Evolutionary conservation across 2,329 filamentous ascomycete genomes (phyloP), one percentile per base, ranked within the genome.

Genomic region (Aspergillus sclerotialis): DNA sequence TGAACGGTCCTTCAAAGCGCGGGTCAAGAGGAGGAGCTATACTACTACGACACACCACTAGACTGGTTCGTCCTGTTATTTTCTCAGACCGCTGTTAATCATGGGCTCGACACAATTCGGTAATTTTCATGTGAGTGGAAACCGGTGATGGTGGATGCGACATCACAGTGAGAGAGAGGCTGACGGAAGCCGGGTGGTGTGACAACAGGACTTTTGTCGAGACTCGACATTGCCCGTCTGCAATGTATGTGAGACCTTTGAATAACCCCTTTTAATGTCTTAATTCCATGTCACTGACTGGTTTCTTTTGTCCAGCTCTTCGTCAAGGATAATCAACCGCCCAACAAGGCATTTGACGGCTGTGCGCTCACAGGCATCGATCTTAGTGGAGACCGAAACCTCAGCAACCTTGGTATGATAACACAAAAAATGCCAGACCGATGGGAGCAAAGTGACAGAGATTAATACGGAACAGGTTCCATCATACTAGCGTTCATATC

Each of bases 201-300:
- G 28, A 24, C 28, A 23, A 49, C 48, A 90, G 84, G 68, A 82
- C 57, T 89, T 92, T 61, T 92, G 85, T 72, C 81, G 76, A 58
- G 84, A 89, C 67, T 84, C 84, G 51, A 89, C 84, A 38, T 70
- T 90, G 52, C 84, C 85, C 35, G 71, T 90, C 52, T 92, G 84
- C 72, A 90, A 90, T 73, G 84, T 89, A 74, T 53, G 82, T 75
- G 35, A n/a, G n/a, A 40, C 21, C 13, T 15, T 27, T 14, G 18
- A 32, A 25, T 15, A 21, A 38, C 31, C 21, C 35, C 27, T 35
- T 40, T 31, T 12, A 19, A 16, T 15, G 15, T 30, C 25, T 27
- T n/a, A 14, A 31, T 13, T 8, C 25, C 21, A 26, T 17, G 10
- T 40, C 26, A 37, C 43, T 53, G 32, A 56, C 36, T 26, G 35